Evolutionary conservation across 208 protist genomes (phyloP), one percentile per base, ranked within the genome.

Genomic region (Crithidia acanthocephali): DNA sequence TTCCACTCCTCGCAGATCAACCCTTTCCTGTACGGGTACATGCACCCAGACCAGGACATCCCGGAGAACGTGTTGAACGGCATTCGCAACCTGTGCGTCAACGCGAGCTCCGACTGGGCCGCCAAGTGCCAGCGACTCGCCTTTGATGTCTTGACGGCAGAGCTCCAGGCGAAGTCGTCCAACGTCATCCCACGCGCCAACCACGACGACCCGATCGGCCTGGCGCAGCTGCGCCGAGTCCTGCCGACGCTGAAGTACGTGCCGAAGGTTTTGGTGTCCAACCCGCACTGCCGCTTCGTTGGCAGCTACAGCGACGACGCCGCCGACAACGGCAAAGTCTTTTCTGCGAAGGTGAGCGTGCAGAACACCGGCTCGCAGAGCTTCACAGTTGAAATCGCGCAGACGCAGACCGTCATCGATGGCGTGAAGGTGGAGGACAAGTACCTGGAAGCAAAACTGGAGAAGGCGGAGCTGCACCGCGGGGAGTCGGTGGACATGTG

Each of bases 381-480:
- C 22, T 87, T 85, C 68, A 68, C 65, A 20, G 44, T 90, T 6
- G 80, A 86, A 44, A 65, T 94, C n/a, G 62, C 70, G 28, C 84
- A 94, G 65, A 90, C 81, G 59, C 84, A 90, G 69, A 89, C 85
- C 2, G 70, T 94, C 40, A 87, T 94, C 65, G 86, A 94, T 64
- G 86, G 86, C 20, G 77, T 91, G 37, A 60, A 27, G 40, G 83
- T 82, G 62, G 73, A 83, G 42, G 82, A 84, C 47, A 74, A 77
- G 59, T 90, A 79, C 63, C 27, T 94, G 67, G 60, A 84, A 61
- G 78, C 72, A 32, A 70, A 72, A 15, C 16, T 85, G 18, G 72
- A 81, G 65, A 85, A 86, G 68, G 72, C 78, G 44, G 76, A 74
- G 70, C 64, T 93, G 69, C 58, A 76, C 32, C 77, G 69, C 27